Evolutionary conservation across 352 stramenopile species (phyloP), one percentile per base, ranked within the genome.

Genomic region (Phytophthora multivora): DNA sequence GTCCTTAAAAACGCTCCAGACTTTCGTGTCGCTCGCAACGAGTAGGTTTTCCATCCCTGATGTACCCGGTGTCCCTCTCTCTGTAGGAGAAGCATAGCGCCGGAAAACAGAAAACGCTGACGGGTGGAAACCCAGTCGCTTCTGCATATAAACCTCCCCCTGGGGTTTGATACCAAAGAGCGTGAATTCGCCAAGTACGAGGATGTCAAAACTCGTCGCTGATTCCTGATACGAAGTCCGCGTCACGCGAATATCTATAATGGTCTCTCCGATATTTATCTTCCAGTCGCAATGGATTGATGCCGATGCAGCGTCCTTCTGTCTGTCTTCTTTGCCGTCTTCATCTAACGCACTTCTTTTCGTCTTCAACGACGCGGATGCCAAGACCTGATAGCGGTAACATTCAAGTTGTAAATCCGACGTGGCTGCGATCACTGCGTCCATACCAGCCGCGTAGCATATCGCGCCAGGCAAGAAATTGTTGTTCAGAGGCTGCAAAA

Each of bases 311-410:
- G 63, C 41, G 12, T 69, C 59, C 11, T 42, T 56, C 16, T 64
- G 51, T 31, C 53, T 26, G 16, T 73, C 59, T 50, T 77, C 55
- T 36, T 75, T 75, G 26, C 42, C 67, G 25, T 80, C 69, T 21
- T 89, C 79, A 4, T 79, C 64, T 21, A 88, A 18, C 0, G 73
- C 63, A 30, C 54, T 81, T 19, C 68, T 66, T 23, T 83, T 85
- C 63, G 86, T 82, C 52, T 88, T 87, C 30, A 93, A 61, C 18
- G 84, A 93, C 13, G 84, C 82, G 0, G 80, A 88, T 15, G 84
- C 84, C 15, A 97, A 59, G 6, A 93, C 88, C 63, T 96, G 88
- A 59, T 91, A 93, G 18, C 82, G 82, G 58, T 97, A 98, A 63
- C 89, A 96, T 53, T 96, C 86, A 7, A 97, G 47, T 40, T 91